These are phyloP conservation scores for Dendryphion nanum DNA, from an alignment of 2,329 filamentous ascomycete species.

Conservation along the genomic window DNA sequence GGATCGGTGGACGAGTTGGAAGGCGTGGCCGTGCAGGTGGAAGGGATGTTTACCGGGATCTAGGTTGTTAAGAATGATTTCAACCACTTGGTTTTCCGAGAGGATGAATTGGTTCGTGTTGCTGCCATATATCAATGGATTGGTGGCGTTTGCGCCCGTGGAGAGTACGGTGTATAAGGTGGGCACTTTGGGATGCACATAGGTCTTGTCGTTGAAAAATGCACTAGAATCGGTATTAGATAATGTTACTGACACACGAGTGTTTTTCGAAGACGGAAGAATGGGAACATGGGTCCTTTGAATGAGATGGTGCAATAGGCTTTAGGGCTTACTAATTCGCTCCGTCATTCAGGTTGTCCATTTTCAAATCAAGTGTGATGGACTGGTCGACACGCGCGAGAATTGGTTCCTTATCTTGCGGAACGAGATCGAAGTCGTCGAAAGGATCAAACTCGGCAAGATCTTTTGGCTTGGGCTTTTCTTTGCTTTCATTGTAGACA, in stretches of 20 bases:
- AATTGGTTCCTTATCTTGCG: conserved; percentile 63
- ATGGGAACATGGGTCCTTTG: too few species aligned
- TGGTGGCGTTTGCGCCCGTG: conserved; percentile 50
- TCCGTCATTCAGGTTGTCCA: conserved; percentile 68
- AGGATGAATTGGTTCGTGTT: conserved; percentile 63
- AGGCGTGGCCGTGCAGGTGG: conserved; percentile 62
- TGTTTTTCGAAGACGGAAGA: too few species aligned
- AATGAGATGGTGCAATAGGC: background rate
- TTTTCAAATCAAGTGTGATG: conserved; percentile 59
- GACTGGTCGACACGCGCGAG: conserved; percentile 62
- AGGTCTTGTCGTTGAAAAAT: conserved; percentile 72
- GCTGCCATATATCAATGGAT: conserved; percentile 48
- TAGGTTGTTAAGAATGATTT: conserved; percentile 75
- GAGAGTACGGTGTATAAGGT: conserved; percentile 74
- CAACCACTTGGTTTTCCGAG: conserved; percentile 64
- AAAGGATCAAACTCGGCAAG: conserved; percentile 65
- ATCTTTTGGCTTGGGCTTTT: conserved; percentile 50
- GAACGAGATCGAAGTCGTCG: conserved; percentile 72
- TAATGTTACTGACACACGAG: too few species aligned
- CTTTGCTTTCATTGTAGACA: conserved; percentile 52
- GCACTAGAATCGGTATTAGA: conserved; percentile 31
- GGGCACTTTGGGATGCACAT: conserved; percentile 71
- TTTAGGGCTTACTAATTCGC: conserved; percentile 56
- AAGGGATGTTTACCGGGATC: conserved; percentile 68
- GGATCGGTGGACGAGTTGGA: conserved; percentile 36